Percentiles rank a stretch among this genome's conserved stretches.
Conservation (phyloP, 2,329 filamentous ascomycete species). For the Colletotrichum sp. region DNA sequence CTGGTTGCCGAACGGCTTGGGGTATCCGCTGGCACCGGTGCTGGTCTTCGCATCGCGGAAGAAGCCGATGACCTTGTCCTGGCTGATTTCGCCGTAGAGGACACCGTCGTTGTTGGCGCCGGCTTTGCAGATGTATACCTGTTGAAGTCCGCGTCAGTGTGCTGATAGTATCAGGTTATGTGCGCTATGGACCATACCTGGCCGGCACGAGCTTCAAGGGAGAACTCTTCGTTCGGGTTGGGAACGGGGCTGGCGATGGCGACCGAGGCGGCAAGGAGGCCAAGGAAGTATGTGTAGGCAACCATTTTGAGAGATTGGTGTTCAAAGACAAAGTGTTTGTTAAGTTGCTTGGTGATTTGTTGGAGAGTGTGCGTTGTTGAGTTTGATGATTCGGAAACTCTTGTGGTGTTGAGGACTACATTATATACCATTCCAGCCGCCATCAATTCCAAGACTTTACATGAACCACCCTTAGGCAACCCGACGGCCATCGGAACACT, state of each 20-base stretch:
- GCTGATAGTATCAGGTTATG: neutral
- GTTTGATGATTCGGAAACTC: neutral
- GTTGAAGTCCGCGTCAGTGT: neutral
- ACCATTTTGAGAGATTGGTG: neutral
- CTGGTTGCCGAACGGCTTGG: neutral
- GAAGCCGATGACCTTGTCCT: neutral
- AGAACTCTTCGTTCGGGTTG: neutral
- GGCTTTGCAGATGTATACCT: neutral
- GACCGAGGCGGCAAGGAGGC: neutral
- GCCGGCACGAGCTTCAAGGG: neutral
- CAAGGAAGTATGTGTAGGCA: neutral
- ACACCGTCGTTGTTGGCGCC: neutral
- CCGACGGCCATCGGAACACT: neutral
- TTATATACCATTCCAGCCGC: neutral
- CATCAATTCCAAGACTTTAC: neutral
- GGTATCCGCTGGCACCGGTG: neutral
- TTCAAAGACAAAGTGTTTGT: neutral
- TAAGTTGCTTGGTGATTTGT: neutral
- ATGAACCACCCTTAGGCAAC: neutral
- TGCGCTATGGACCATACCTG: neutral
- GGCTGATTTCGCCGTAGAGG: neutral
- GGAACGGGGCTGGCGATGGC: neutral
- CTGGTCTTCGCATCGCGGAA: neutral
- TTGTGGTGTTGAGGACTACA: neutral
- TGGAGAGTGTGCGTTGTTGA: neutral